phyloP scores from a whole-genome alignment of 768 basidiomycete species.

The Tricholoma hemisulphureum region DNA sequence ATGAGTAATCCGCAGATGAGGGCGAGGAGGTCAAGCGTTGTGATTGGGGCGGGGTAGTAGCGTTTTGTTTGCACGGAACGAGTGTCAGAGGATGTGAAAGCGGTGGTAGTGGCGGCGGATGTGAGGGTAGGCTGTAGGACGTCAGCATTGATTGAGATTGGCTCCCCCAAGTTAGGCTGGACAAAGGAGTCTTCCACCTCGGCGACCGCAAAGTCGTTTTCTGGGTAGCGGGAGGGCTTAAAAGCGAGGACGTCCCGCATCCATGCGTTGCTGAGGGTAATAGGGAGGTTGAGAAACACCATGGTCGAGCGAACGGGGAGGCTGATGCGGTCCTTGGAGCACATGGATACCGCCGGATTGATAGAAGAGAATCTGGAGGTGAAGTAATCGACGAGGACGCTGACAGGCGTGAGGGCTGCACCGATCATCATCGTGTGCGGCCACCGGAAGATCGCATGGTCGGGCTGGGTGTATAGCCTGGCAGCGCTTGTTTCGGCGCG shows the following conservation, averaged over 20 bases:
- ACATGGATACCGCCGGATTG: neutral
- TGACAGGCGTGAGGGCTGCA: neutral
- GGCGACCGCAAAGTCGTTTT: conserved; percentile 1
- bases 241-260: neutral
- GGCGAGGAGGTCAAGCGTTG: neutral
- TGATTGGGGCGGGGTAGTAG: neutral
- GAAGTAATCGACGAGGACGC: neutral
- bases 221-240: neutral
- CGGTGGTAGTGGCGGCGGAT: too few relatives aligned
- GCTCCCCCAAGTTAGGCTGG: neutral
- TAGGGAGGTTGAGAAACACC: neutral
- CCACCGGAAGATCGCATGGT: conserved; percentile 1
- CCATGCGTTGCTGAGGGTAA: conserved; percentile 3
- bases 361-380: neutral
- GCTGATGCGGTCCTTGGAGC: neutral
- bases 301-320: conserved; percentile 1
- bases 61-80: too few relatives aligned
- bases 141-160: neutral
- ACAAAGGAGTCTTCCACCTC: neutral
- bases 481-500: conserved; percentile 1
- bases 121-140: too few relatives aligned
- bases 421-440: conserved; percentile 3
- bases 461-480: conserved; percentile 1
- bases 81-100: too few relatives aligned
- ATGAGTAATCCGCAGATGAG: neutral